Percentiles rank a stretch among this genome's conserved stretches.
Evolutionary conservation across 2,329 filamentous ascomycete genomes (phyloP).

Genomic region (Neonectria hederae): DNA sequence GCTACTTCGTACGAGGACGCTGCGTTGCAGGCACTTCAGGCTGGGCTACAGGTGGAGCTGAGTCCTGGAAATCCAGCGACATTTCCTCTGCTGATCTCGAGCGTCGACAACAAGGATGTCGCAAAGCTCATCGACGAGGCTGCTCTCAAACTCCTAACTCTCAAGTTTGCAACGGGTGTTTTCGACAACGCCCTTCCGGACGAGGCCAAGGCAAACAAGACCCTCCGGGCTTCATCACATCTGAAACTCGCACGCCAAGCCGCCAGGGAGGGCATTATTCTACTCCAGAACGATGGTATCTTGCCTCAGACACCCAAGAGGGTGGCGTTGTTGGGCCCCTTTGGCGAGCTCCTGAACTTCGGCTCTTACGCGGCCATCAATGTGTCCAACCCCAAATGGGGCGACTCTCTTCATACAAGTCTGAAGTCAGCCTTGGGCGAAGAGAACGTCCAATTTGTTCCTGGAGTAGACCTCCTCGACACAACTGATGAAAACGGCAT

Average conservation of each 20-base stretch:
- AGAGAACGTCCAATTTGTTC: constrained; percentile 29
- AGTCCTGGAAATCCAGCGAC: constrained; percentile 36
- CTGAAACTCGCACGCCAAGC: constrained; percentile 22
- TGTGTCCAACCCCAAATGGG: constrained; percentile 28
- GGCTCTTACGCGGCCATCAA: constrained; percentile 34
- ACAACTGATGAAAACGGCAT: constrained; percentile 31
- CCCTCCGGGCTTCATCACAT: constrained; percentile 23
- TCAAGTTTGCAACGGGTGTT: constrained; percentile 44
- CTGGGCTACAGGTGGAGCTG: constrained; percentile 44
- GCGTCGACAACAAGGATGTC: constrained; percentile 34
- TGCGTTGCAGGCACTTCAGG: constrained; percentile 37
- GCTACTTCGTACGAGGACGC: constrained; percentile 42
- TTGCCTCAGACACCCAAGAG: constrained; percentile 59
- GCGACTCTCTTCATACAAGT: constrained; percentile 28
- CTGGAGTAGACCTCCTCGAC: constrained; percentile 28
- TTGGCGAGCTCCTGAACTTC: constrained; percentile 41
- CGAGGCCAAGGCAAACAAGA: constrained; percentile 25
- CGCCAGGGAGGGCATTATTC: constrained; percentile 54
- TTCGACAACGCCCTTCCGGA: constrained; percentile 42
- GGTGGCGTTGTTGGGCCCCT: constrained; percentile 34
- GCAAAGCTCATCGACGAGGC: constrained; percentile 40
- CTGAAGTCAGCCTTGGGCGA: constrained; percentile 26
- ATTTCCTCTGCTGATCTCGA: constrained; percentile 37
- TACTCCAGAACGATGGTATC: constrained; percentile 69
- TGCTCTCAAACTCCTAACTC: constrained; percentile 38